phyloP scores from a whole-genome alignment of 441 rosid species.

The Viola pubescens region DNA sequence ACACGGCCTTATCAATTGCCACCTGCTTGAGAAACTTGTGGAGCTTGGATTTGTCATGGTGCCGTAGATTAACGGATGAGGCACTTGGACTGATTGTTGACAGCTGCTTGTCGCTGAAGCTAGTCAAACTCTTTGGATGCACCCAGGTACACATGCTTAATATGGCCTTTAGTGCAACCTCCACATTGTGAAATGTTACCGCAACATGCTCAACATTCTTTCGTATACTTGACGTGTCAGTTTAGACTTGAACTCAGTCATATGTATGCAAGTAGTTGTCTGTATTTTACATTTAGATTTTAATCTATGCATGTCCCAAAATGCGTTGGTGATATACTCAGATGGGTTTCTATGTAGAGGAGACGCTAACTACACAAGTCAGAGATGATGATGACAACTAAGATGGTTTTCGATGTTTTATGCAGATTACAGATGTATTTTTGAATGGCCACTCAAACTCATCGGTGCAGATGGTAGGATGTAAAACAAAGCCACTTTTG shows the following conservation, averaged over 20 bases:
- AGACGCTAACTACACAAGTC: not conserved
- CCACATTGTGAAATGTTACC: no score
- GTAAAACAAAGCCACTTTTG: conserved; percentile 19
- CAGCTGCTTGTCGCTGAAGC: conserved; percentile 31
- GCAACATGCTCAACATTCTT: no score
- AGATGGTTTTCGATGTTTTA: conserved; percentile 3
- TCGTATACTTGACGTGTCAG: no score
- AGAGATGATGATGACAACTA: not conserved
- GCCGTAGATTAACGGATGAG: conserved; percentile 34
- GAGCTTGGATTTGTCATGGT: conserved; percentile 48
- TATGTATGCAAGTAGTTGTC: no score
- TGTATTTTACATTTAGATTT: no score
- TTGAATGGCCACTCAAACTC: conserved; percentile 27
- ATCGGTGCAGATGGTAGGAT: conserved; percentile 33
- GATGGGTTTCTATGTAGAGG: not conserved
- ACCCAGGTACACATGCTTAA: conserved; percentile 25
- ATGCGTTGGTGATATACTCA: no score
- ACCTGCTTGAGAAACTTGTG: conserved; percentile 26
- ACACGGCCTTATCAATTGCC: conserved; percentile 41
- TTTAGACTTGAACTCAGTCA: no score
- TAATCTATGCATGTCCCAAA: no score
- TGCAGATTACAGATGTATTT: conserved; percentile 32
- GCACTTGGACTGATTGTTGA: conserved; percentile 34
- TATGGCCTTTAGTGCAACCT: no score
- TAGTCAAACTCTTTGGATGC: conserved; percentile 42